These are phyloP conservation scores for Dictyostelium brefeldianum DNA, from an alignment of 78 protist genomes.

Conservation along the genomic window DNA sequence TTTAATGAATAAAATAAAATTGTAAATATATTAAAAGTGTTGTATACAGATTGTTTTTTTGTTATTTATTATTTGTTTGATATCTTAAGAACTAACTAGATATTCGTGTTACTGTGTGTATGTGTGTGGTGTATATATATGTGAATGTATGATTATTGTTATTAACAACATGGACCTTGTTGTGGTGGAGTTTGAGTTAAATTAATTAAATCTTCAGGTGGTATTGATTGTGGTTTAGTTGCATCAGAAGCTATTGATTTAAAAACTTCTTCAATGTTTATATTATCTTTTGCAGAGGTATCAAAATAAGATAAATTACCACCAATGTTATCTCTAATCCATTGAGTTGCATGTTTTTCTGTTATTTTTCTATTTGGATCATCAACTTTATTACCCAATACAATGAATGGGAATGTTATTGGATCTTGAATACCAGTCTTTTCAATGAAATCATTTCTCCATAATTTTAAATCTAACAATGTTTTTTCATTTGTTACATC, in stretches of 20 bases:
- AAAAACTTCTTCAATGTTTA: slow-evolving; percentile 68
- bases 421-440: slow-evolving; percentile 70
- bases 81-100: too few relatives aligned
- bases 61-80: too few relatives aligned
- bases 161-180: slow-evolving; percentile 1
- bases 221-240: not conserved
- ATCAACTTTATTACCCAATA: slow-evolving; percentile 81
- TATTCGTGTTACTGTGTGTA: too few relatives aligned
- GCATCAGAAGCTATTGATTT: not conserved
- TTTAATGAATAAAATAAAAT: too few relatives aligned
- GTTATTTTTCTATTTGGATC: slow-evolving; percentile 38
- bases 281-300: slow-evolving; percentile 65
- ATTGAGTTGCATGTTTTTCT: slow-evolving; percentile 39
- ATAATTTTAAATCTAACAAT: slow-evolving; percentile 55
- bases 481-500: slow-evolving; percentile 75
- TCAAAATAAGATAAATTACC: slow-evolving; percentile 59
- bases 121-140: too few relatives aligned
- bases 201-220: slow-evolving; percentile 1
- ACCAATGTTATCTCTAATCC: slow-evolving; percentile 30
- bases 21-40: too few relatives aligned
- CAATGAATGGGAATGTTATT: slow-evolving; percentile 66
- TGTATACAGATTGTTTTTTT: too few relatives aligned
- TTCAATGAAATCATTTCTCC: slow-evolving; percentile 78
- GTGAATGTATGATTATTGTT: not conserved
- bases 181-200: not conserved